Evolutionary conservation across 495 filamentous ascomycete species (phyloP).

Genomic region (Penicillium samsonianum): DNA sequence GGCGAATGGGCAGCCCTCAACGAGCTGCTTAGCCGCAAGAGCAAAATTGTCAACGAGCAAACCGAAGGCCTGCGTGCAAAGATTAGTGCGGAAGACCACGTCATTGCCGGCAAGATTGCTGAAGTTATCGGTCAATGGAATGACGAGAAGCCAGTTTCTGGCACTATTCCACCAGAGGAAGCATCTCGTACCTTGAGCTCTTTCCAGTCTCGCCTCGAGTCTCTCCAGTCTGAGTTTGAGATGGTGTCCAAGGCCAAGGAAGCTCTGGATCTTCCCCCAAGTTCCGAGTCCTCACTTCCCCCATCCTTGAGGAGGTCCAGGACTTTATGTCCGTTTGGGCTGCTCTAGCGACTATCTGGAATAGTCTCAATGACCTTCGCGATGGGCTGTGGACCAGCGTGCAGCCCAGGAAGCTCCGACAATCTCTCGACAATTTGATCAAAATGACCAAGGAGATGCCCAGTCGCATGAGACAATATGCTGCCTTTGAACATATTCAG

Average conservation of each 20-base stretch:
- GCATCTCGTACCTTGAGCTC: conserved; percentile 75
- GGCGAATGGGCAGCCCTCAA: conserved; percentile 89
- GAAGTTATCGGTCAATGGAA: conserved; percentile 86
- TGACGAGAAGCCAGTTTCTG: conserved; percentile 94
- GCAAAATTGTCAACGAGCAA: conserved; percentile 92
- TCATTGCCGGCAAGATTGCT: conserved; percentile 80
- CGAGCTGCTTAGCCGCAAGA: conserved; percentile 83
- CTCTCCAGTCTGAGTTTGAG: conserved; percentile 79
- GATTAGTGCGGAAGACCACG: conserved; percentile 89
- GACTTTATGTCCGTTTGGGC: conserved; percentile 99
- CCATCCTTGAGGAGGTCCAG: conserved; percentile 92
- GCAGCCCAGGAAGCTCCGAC: conserved; percentile 85
- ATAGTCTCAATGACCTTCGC: conserved; percentile 88
- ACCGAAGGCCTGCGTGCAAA: conserved; percentile 94
- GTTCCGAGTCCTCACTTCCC: conserved; percentile 72
- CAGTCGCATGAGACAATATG: conserved; percentile 97
- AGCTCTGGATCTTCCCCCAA: conserved; percentile 83
- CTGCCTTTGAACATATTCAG: conserved; percentile 97
- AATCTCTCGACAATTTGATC: conserved; percentile 84
- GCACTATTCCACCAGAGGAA: conserved; percentile 83
- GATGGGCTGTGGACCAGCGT: conserved; percentile 92
- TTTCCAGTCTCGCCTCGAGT: conserved; percentile 80
- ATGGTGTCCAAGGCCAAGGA: conserved; percentile 97
- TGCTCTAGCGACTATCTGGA: conserved; percentile 93
- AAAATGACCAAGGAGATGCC: conserved; percentile 99